A percentile compares a stretch with the other conserved stretches of the same genome.
phyloP scores from a whole-genome alignment of 2,329 filamentous ascomycete genomes.

The Gyromitra esculenta region DNA sequence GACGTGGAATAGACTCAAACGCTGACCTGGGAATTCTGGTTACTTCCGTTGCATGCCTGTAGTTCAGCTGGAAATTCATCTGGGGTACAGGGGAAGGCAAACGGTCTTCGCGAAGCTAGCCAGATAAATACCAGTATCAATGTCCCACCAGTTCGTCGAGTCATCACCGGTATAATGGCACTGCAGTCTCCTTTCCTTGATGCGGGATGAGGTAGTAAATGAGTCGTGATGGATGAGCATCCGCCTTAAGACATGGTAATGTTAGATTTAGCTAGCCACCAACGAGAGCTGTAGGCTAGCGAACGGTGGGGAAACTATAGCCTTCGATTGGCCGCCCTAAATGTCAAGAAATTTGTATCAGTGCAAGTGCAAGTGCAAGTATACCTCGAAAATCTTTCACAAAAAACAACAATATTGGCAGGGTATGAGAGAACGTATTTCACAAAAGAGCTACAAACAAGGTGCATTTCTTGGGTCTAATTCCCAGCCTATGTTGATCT shows the following conservation, averaged over 20 bases:
- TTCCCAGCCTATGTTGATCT: slow-evolving; percentile 11
- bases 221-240: background rate
- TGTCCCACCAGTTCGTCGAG: slow-evolving; percentile 26
- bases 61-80: slow-evolving; percentile 18
- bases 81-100: background rate
- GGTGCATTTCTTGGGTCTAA: slow-evolving; percentile 13
- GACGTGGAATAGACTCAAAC: background rate
- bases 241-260: slow-evolving; percentile 18
- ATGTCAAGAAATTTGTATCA: slow-evolving; percentile 21
- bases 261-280: slow-evolving; percentile 27
- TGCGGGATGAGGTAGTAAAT: background rate
- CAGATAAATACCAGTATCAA: slow-evolving; percentile 12
- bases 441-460: slow-evolving; percentile 1
- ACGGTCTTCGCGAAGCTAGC: background rate
- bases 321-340: slow-evolving; percentile 26
- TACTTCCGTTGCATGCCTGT: background rate
- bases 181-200: slow-evolving; percentile 14
- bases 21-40: background rate
- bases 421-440: background rate
- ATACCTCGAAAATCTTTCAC: background rate
- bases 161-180: slow-evolving; percentile 4
- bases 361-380: slow-evolving; percentile 5
- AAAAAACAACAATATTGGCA: slow-evolving; percentile 17
- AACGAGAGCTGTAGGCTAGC: slow-evolving; percentile 18
- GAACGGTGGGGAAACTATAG: background rate